phyloP scores from a whole-genome alignment of 352 stramenopile genomes.

The Globisporangium recalcitrans region DNA sequence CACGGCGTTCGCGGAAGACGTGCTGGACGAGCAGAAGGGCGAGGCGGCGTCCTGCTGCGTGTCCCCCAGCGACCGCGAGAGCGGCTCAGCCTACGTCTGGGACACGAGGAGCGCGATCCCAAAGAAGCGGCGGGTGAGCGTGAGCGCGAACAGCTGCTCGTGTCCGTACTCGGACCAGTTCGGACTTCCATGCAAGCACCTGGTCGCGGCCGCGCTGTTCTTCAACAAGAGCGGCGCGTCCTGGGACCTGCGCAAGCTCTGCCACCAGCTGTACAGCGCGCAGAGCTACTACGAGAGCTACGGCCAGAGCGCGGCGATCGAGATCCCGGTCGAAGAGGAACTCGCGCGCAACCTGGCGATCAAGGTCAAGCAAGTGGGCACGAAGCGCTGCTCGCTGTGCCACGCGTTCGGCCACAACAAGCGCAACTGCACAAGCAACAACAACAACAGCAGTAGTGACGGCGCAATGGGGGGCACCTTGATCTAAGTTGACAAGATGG shows the following conservation, averaged over 20 bases:
- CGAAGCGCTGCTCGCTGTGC: constrained; percentile 33
- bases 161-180: constrained; percentile 31
- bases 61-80: constrained; percentile 33
- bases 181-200: constrained; percentile 36
- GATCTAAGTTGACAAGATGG: too few relatives aligned
- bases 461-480: too few relatives aligned
- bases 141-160: constrained; percentile 29
- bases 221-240: constrained; percentile 25
- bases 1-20: constrained; percentile 28
- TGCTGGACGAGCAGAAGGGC: too few relatives aligned
- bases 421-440: constrained; percentile 24
- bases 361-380: constrained; percentile 8
- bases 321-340: constrained; percentile 41
- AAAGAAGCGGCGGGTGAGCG: constrained; percentile 38
- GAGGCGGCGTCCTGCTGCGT: constrained; percentile 34
- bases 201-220: constrained; percentile 28
- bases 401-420: constrained; percentile 40
- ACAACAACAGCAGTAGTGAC: neutral
- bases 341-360: constrained; percentile 32
- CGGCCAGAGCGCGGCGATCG: constrained; percentile 17
- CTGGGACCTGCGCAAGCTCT: constrained; percentile 30
- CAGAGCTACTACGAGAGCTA: constrained; percentile 27
- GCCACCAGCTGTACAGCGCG: constrained; percentile 26
- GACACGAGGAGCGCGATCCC: constrained; percentile 20
- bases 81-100: constrained; percentile 35